These are phyloP conservation scores for Ophiorrhiza pumila DNA, from an alignment of 257 asterid species.

Conservation along the genomic window DNA sequence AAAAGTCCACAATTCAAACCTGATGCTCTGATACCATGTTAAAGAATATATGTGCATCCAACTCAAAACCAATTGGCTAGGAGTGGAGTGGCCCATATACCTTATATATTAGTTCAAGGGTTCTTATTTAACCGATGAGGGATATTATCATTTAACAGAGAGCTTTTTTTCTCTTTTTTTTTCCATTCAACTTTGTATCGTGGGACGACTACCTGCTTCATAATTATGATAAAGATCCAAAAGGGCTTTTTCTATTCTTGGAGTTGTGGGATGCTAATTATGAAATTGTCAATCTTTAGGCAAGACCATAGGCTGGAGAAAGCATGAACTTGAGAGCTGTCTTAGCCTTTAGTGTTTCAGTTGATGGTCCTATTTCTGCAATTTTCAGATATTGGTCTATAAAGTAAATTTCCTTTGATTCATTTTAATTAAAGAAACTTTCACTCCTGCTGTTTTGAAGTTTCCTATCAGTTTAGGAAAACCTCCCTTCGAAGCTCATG, in stretches of 20 bases:
- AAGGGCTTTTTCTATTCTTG: neutral
- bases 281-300: neutral
- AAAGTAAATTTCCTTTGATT: no score
- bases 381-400: neutral
- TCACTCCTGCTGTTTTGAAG: neutral
- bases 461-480: neutral
- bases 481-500: neutral
- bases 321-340: neutral
- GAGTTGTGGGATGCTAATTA: neutral
- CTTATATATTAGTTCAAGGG: no score
- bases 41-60: no score
- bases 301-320: neutral
- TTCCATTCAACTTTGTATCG: neutral
- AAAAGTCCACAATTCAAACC: no score
- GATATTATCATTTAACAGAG: no score
- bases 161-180: neutral
- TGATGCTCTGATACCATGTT: no score
- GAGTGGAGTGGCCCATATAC: no score
- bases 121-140: no score
- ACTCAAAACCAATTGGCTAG: no score
- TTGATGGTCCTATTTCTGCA: neutral
- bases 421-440: neutral
- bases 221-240: neutral
- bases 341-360: neutral
- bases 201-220: neutral